phyloP scores from a whole-genome alignment of 345 rosid species.

The Firmiana major region DNA sequence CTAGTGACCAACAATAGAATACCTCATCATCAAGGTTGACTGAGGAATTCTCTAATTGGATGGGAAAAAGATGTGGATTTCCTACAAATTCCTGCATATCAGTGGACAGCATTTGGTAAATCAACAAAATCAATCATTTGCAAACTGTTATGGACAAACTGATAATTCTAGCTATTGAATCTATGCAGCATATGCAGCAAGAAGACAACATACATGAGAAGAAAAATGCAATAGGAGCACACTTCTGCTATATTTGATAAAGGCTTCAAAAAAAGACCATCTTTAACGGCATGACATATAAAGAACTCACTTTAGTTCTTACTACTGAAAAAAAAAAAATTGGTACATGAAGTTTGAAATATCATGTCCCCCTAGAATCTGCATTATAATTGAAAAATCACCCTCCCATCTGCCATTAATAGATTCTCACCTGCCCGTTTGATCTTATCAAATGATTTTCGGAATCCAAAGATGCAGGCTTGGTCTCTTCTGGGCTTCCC shows the following conservation, averaged over 20 bases:
- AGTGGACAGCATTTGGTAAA: background rate
- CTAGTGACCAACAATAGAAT: slow-evolving; percentile 12
- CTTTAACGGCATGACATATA: background rate
- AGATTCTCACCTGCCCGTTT: slow-evolving; percentile 32
- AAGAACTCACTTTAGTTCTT: background rate
- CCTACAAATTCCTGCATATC: slow-evolving; percentile 29
- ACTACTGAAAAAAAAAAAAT: background rate
- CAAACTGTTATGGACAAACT: background rate
- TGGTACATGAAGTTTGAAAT: background rate
- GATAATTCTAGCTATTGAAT: background rate
- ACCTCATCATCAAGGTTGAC: slow-evolving; percentile 47
- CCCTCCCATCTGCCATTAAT: background rate
- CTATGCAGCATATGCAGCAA: background rate
- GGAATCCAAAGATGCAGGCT: slow-evolving; percentile 28
- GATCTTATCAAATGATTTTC: slow-evolving; percentile 21
- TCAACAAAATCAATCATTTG: slow-evolving; percentile 3
- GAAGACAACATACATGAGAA: background rate
- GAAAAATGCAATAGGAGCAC: background rate
- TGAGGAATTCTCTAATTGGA: slow-evolving; percentile 29
- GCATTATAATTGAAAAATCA: background rate
- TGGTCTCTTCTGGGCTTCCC: slow-evolving; percentile 44
- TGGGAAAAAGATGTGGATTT: slow-evolving; percentile 28
- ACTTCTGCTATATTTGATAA: background rate
- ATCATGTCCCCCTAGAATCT: background rate
- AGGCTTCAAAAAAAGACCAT: background rate